Conservation (phyloP, 306 rosid genomes). For the Begonia peltatifolia region DNA sequence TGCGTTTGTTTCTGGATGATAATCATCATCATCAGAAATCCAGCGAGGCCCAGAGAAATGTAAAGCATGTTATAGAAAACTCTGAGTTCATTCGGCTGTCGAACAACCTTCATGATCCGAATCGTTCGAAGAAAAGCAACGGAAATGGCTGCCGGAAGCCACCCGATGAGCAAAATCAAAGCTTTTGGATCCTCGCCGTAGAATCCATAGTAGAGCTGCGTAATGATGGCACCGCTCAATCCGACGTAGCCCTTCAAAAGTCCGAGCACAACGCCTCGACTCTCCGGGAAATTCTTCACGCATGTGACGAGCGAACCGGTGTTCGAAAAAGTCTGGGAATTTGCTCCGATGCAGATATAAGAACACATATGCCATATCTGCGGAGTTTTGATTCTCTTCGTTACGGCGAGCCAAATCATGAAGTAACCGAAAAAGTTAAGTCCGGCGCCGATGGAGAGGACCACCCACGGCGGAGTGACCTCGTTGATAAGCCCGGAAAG, state of each 20-base stretch:
- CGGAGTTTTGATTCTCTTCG: not conserved
- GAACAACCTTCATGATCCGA: conserved; percentile 8
- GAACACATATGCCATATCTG: conserved; percentile 13
- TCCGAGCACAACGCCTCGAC: conserved; percentile 59
- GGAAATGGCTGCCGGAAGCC: conserved; percentile 20
- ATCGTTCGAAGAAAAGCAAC: conserved; percentile 9
- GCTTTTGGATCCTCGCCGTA: conserved; percentile 15
- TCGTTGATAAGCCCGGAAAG: conserved; percentile 12
- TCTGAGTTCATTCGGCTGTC: conserved; percentile 16
- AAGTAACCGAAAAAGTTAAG: conserved; percentile 11
- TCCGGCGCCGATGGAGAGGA: conserved; percentile 7
- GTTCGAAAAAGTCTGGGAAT: conserved; percentile 24
- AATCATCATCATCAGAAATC: conserved; percentile 21
- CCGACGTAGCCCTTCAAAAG: conserved; percentile 70
- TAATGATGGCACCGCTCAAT: conserved; percentile 22
- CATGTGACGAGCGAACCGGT: conserved; percentile 55
- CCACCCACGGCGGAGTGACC: conserved; percentile 16
- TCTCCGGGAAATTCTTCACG: conserved; percentile 60
- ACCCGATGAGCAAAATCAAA: conserved; percentile 19
- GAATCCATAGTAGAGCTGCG: conserved; percentile 18
- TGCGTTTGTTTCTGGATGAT: conserved; percentile 1
- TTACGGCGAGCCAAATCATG: conserved; percentile 15
- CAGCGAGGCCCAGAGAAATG: conserved; percentile 16
- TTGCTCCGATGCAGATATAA: conserved; percentile 11
- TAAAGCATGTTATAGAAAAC: conserved; percentile 19